phyloP scores from a whole-genome alignment of 176 grass and related monocot genomes.

The Pontederia crassipes region DNA sequence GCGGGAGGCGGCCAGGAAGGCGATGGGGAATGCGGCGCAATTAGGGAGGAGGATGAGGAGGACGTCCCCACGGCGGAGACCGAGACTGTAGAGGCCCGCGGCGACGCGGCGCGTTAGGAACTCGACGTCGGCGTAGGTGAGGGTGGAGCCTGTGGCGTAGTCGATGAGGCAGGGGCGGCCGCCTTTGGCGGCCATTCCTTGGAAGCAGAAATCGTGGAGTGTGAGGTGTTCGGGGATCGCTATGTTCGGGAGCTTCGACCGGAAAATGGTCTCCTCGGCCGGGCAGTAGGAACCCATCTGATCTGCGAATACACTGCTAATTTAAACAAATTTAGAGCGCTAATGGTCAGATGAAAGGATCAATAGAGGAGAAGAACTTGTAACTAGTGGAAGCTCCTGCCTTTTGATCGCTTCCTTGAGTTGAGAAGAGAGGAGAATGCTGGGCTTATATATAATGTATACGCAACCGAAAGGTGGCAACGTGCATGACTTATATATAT shows the following conservation, averaged over 20 bases:
- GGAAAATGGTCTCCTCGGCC: constrained; percentile 3
- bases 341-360: too few species aligned
- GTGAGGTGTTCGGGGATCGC: not conserved
- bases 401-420: too few species aligned
- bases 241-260: constrained; percentile 5
- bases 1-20: constrained; percentile 6
- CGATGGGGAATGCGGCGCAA: not conserved
- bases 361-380: too few species aligned
- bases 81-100: not conserved
- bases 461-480: too few species aligned
- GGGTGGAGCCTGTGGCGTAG: not conserved
- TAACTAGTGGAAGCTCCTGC: too few species aligned
- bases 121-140: constrained; percentile 5
- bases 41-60: constrained; percentile 9
- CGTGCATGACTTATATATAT: too few species aligned
- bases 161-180: constrained; percentile 9
- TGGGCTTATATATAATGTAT: too few species aligned
- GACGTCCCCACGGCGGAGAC: not conserved
- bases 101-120: not conserved
- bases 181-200: not conserved
- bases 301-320: too few species aligned
- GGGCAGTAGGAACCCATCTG: too few species aligned
- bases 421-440: too few species aligned
- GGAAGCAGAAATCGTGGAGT: not conserved
- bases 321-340: too few species aligned